Evolutionary conservation across 176 grass and related monocot species (phyloP), one percentile per base, ranked within the genome.

Genomic region (Zea luxurians): DNA sequence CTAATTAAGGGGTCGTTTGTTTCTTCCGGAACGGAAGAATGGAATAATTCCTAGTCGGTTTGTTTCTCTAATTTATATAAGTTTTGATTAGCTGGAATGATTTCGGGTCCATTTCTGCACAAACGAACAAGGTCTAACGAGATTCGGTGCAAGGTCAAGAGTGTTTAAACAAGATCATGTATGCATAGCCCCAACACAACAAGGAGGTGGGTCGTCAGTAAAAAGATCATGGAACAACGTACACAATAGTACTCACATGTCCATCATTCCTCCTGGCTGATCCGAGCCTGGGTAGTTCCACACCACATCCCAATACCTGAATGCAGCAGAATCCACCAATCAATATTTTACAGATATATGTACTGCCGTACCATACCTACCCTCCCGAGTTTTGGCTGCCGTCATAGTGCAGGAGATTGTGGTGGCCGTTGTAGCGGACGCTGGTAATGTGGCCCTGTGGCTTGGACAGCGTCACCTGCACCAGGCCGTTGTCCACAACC

Each of bases 221-320:
- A 82, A 82, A 82, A 65, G 47, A 65, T 64, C 42, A 52, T n/a
- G 27, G 27, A 27, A 27, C 27, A 27, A 27, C 27, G 27, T 27
- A 27, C 27, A 27, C 27, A 27, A 27, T 27, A 27, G 37, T 15
- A 85, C 93, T 75, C 62, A 96, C 93, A 27, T 53, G n/a, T 89
- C 71, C 21, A 80, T 66, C 41, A 70, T 13, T 47, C 75, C 80
- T 83, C n/a, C 61, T 71, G 37, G 82, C 18, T 68, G 68, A 57
- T 43, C 9, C 2, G 82, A 80, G 17, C 57, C 75, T 1, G 82
- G 84, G 6, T 34, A 61, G 74, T 60, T 86, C 93, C 93, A 96
- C 5, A 71, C 52, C 50, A 92, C 8, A 42, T 96, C 74, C 93
- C 89, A 96, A 13, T 96, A 92, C 82, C 93, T 96, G 87, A 71